Conservation (phyloP, 1,284 basidiomycete genomes). For the Ustilago cynodontis region DNA sequence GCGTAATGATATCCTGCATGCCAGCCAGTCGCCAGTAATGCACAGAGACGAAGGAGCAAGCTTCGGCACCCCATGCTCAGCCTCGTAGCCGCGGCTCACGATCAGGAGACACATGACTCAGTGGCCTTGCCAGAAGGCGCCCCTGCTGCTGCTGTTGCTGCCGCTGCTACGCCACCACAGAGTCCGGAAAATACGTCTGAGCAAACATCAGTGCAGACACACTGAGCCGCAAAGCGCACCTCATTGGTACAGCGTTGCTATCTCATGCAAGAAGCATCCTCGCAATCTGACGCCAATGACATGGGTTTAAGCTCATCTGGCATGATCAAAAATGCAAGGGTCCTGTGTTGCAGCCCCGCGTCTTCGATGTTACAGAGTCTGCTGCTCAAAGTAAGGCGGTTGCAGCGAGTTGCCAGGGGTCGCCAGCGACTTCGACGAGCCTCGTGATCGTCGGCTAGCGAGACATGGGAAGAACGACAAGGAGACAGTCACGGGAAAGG, state of each 20-base stretch:
- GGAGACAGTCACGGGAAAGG: not conserved
- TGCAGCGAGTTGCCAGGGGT: not conserved
- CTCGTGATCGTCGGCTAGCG: not conserved
- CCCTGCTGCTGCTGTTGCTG: not conserved
- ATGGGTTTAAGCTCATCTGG: not conserved
- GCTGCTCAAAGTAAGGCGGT: conserved; percentile 3
- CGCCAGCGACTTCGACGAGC: not conserved
- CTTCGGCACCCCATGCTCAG: too few species aligned
- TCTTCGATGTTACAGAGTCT: not conserved
- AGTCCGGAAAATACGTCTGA: too few species aligned
- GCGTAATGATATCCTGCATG: too few species aligned
- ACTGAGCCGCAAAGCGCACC: too few species aligned
- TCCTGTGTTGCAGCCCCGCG: not conserved
- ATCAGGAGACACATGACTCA: not conserved
- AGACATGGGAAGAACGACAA: too few species aligned
- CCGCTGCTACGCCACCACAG: too few species aligned
- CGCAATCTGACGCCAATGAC: not conserved
- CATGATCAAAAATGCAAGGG: not conserved
- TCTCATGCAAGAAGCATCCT: not conserved
- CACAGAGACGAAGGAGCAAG: too few species aligned
- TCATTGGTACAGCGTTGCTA: too few species aligned
- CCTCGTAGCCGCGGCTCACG: not conserved
- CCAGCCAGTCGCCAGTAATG: too few species aligned
- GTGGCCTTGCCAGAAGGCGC: not conserved
- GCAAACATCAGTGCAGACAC: not conserved